Conservation (phyloP, 164 flowering plant species). For the Liquidambar formosana region DNA sequence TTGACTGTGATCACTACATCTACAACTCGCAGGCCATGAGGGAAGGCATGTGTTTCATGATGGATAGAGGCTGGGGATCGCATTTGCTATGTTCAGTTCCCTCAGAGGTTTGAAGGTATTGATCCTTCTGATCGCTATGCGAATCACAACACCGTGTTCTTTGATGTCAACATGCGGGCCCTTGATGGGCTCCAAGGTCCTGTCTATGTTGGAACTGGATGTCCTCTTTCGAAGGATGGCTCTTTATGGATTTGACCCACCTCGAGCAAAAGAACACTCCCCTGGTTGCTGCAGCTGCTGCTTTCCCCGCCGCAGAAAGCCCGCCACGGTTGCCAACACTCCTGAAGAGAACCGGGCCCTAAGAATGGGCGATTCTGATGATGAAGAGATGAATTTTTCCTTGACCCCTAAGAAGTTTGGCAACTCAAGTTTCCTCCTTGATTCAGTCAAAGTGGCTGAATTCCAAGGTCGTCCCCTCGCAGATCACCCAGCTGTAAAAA, state of each 20-base stretch:
- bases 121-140: conserved; percentile 85
- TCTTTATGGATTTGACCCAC: conserved; percentile 77
- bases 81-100: conserved; percentile 76
- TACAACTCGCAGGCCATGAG: conserved; percentile 74
- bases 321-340: conserved; percentile 16
- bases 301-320: conserved; percentile 35
- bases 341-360: conserved; percentile 55
- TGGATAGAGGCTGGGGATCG: conserved; percentile 83
- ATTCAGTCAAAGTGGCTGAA: conserved; percentile 66
- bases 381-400: conserved; percentile 53
- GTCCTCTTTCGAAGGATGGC: conserved; percentile 69
- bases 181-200: conserved; percentile 80
- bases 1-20: conserved; percentile 78
- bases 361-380: conserved; percentile 59
- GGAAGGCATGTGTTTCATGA: conserved; percentile 88
- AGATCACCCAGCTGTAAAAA: conserved; percentile 63
- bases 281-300: conserved; percentile 54
- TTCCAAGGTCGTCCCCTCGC: conserved; percentile 74
- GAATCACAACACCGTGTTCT: conserved; percentile 75
- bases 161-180: conserved; percentile 78
- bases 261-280: conserved; percentile 51
- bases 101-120: conserved; percentile 76
- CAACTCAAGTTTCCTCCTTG: conserved; percentile 57
- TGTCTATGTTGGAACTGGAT: conserved; percentile 81
- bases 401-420: conserved; percentile 60